A percentile compares a stretch with the other conserved stretches of the same genome.
Evolutionary conservation across 352 stramenopile genomes (phyloP).

Genomic region (Pythium apleroticum): DNA sequence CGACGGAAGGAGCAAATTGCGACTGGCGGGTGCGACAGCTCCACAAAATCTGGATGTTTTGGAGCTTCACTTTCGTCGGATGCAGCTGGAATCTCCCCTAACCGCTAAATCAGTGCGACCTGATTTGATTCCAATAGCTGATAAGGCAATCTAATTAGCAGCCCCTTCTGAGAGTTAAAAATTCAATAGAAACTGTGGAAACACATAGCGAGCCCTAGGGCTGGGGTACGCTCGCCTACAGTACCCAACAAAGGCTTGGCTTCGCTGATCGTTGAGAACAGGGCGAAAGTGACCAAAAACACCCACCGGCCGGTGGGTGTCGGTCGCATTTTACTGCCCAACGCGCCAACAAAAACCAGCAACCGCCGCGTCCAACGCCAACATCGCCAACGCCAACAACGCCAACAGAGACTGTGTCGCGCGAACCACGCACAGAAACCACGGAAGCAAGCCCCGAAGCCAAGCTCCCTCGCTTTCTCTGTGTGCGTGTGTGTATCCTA

Average conservation of each 20-base stretch:
- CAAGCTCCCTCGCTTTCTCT: background rate
- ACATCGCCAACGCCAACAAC: background rate
- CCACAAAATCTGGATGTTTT: conserved; percentile 1
- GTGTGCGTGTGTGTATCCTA: background rate
- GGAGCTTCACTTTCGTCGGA: background rate
- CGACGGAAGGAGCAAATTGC: background rate
- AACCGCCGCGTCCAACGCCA: background rate
- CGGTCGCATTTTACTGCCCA: conserved; percentile 1
- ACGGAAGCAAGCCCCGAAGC: background rate
- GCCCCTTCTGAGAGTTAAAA: background rate
- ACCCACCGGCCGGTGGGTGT: background rate
- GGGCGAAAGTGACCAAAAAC: background rate
- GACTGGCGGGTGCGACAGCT: background rate
- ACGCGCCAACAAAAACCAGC: background rate
- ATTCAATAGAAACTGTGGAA: background rate
- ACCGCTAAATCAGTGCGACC: background rate
- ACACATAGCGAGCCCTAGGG: background rate
- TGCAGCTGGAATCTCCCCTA: background rate
- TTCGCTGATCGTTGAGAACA: background rate
- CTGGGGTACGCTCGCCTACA: background rate
- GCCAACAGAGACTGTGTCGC: too few species aligned
- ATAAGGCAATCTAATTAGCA: background rate
- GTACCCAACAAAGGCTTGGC: background rate
- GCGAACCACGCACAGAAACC: background rate
- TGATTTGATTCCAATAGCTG: background rate